Evolutionary conservation across 176 grass and related monocot genomes (phyloP), one percentile per base, ranked within the genome.

Genomic region (Puya raimondii): DNA sequence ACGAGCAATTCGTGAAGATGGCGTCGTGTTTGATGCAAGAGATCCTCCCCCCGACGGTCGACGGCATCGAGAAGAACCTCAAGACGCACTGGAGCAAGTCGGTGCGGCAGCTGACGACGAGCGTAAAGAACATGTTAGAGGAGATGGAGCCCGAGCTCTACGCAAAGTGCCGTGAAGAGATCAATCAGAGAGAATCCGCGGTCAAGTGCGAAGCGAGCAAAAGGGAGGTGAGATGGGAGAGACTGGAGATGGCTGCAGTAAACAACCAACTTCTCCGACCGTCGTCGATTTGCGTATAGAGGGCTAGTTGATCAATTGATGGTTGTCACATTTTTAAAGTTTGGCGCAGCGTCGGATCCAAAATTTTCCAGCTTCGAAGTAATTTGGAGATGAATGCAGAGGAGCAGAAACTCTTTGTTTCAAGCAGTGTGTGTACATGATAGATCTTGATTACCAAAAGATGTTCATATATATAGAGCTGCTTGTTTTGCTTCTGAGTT

Each of bases 51-150:
- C 49, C 67, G 53, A 85, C 83, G 63, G 86, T 88, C 10, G 67
- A 72, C 6, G 76, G 80, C 87, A 73, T 90, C 17, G 94, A 92
- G 79, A 74, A 27, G 69, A 97, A 92, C 79, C 76, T 97, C 53
- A 81, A 76, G 52, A 10, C 1, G 12, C 93, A 97, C 82, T 97
- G 93, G 89, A 97, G 86, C 86, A 90, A 81, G 73, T 90, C 89
- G 22, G 86, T 92, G 72, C 89, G 85, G 79, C 73, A 96, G 74
- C 80, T 89, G 23, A 77, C 86, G 3, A 71, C 74, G 42, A 79
- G 79, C 70, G 81, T 97, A 29, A 92, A 85, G 79, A 67, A 50
- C 10, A 67, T 97, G 64, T 82, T 97, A 0, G 64, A 84, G 74
- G 70, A 79, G 52, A 70, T 82, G 68, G 84, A 83, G 57, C 93